Base-by-base conservation (phyloP, 495 filamentous ascomycete genomes). In the Lasiosphaeriaceae sp. region DNA sequence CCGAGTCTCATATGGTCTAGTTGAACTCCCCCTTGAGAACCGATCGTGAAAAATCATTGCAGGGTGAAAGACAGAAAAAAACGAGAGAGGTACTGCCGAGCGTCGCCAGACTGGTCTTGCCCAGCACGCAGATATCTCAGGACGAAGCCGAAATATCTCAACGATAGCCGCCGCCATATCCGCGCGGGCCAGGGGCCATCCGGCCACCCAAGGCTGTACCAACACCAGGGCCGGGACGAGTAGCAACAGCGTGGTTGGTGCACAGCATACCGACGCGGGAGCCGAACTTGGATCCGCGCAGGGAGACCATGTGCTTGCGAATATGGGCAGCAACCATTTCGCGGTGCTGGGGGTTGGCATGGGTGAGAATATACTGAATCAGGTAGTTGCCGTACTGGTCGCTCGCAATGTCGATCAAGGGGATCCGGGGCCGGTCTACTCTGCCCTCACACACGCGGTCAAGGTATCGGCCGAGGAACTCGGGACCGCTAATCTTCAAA, bases 311-410 rank as follows among this genome's bases (percentile, higher is more conserved):
- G 74, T 98, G 94, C 77, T 98, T 98, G 60, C 92, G 87, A 63
- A 98, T 92, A 68, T 98, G 95, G 35, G 82, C 84, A 24, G 92
- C 90, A 54, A 97, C 94, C 56, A 96, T 78, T 66, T 98, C 94
- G 59, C 92, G 89, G 67, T 97, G 94, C 61, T 90, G 89, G 53
- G 86, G 78, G 34, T 86, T 84, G 53, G 90, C 85, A 71, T 97
- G 87, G 47, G 89, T 92, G 59, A 98, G 77, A 66, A 98, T 92
- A 82, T 91, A 97, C 70, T 98, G 94, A 55, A 97, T 90, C 47
- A 98, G 82, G 68, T 98, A 98, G 74, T 98, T 98, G 44, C 94
- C 94, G 66, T 97, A 97, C 73, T 98, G 95, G 66, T 98, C 94
- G 59, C 94, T 94, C 54, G 94, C 89, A 76, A 97, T 97, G 66